Evolutionary conservation across 192 early-diverging fungal species (phyloP).

Genomic region (Entomortierella chlamydospora): DNA sequence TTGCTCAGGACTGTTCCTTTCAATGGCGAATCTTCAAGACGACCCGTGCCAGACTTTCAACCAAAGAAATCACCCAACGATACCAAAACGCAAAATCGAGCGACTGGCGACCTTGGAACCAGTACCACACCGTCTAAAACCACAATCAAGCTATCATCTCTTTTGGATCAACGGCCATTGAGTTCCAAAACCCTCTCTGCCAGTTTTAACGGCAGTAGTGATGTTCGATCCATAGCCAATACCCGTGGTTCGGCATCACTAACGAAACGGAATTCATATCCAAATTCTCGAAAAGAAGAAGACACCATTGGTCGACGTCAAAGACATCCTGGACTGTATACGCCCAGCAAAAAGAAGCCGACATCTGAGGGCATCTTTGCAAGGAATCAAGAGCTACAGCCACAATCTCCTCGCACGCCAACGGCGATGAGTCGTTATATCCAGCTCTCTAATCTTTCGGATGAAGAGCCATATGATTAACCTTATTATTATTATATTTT

Average conservation of each 20-base stretch:
- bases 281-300: background rate
- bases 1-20: slow-evolving; percentile 20
- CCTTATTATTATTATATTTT: too few species aligned
- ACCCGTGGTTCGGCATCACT: background rate
- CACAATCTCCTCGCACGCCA: slow-evolving; percentile 23
- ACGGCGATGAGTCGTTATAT: slow-evolving; percentile 43
- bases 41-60: slow-evolving; percentile 22
- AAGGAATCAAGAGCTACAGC: background rate
- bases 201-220: background rate
- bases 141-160: background rate
- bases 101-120: background rate
- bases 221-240: background rate
- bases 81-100: background rate
- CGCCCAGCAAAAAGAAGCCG: slow-evolving; percentile 35
- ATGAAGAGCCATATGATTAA: background rate
- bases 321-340: slow-evolving; percentile 38
- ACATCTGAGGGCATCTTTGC: background rate
- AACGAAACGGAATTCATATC: background rate
- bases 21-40: slow-evolving; percentile 31
- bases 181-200: background rate
- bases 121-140: background rate
- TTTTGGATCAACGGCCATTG: background rate
- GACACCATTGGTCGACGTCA: slow-evolving; percentile 4
- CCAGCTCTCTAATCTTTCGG: slow-evolving; percentile 18
- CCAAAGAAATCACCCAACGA: background rate